Evolutionary conservation across 2,329 filamentous ascomycete species (phyloP).

Genomic region (Gnomoniopsis smithogilvyi): DNA sequence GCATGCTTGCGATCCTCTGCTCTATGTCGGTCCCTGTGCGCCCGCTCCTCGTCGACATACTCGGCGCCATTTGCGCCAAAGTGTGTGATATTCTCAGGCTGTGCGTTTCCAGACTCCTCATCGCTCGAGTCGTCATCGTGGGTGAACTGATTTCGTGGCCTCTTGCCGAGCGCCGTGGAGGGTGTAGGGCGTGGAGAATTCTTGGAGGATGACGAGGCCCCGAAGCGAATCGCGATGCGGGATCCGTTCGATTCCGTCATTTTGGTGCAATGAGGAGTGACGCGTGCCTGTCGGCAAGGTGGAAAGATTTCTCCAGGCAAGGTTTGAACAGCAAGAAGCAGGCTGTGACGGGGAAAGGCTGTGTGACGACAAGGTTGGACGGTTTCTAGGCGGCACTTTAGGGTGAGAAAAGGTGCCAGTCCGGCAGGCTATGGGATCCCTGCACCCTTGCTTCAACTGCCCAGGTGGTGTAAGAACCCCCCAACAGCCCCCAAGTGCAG

Average conservation of each 20-base stretch:
- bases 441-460: no score
- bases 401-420: no score
- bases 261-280: background rate
- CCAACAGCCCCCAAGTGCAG: no score
- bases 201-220: slow-evolving; percentile 26
- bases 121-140: slow-evolving; percentile 38
- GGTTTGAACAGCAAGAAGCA: background rate
- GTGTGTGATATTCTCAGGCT: slow-evolving; percentile 16
- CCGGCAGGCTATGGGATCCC: no score
- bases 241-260: slow-evolving; percentile 37
- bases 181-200: slow-evolving; percentile 30
- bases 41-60: slow-evolving; percentile 5
- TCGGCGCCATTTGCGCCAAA: slow-evolving; percentile 17
- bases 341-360: background rate
- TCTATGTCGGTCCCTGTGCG: background rate
- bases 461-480: no score
- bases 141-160: slow-evolving; percentile 38
- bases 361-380: background rate
- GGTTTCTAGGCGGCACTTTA: background rate
- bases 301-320: background rate
- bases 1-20: background rate
- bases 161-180: slow-evolving; percentile 46
- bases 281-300: background rate
- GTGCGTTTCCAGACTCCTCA: slow-evolving; percentile 6
- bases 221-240: slow-evolving; percentile 50